A percentile compares a stretch with the other conserved stretches of the same genome.
phyloP scores from a whole-genome alignment of 1,284 basidiomycete genomes.

The Ceratorhiza oryzae-sativae region DNA sequence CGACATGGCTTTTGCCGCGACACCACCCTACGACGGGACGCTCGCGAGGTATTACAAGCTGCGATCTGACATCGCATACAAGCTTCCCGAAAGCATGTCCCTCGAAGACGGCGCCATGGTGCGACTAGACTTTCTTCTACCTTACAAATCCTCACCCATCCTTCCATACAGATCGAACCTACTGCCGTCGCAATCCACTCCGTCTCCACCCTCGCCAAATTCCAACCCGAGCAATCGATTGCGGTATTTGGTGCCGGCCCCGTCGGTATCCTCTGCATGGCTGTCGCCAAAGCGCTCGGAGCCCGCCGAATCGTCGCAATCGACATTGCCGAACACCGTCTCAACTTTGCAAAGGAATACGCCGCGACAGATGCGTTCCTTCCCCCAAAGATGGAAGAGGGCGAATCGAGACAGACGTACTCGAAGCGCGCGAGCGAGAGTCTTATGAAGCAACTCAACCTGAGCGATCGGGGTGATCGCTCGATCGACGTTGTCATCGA shows the following conservation, averaged over 20 bases:
- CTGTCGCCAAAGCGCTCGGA: conserved; percentile 88
- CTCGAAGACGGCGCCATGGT: conserved; percentile 88
- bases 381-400: conserved; percentile 66
- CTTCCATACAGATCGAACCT: conserved; percentile 81
- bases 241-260: conserved; percentile 89
- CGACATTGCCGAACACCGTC: conserved; percentile 82
- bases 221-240: conserved; percentile 76
- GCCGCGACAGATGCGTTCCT: conserved; percentile 86
- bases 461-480: conserved; percentile 54
- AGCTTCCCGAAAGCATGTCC: conserved; percentile 73
- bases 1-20: conserved; percentile 84
- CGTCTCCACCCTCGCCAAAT: conserved; percentile 76
- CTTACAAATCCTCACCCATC: neutral
- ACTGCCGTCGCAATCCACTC: conserved; percentile 92
- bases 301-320: conserved; percentile 82
- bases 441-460: conserved; percentile 53
- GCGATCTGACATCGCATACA: conserved; percentile 76
- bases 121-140: conserved; percentile 1
- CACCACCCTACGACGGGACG: conserved; percentile 90
- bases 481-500: conserved; percentile 66
- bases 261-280: conserved; percentile 91
- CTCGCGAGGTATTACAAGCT: conserved; percentile 81
- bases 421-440: conserved; percentile 58
- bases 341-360: conserved; percentile 87
- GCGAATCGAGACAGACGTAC: conserved; percentile 73